Base-by-base conservation (phyloP, 2,329 filamentous ascomycete genomes). In the Neopestalotiopsis clavispora region DNA sequence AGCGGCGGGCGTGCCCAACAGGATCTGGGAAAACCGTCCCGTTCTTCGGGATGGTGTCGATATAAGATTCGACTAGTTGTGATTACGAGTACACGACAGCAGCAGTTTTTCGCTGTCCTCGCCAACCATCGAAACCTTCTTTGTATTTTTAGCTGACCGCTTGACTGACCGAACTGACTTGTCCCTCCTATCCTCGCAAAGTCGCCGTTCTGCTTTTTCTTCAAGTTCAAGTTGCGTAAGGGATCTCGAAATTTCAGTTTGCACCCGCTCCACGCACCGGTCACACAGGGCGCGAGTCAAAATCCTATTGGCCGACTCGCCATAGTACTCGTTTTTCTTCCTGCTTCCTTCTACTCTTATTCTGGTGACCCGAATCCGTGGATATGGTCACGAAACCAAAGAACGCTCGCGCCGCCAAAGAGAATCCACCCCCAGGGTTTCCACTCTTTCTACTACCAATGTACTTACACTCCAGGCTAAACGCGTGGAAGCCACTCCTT, bases 41-140 rank as follows among this genome's bases (percentile, higher is more conserved):
- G 59, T 38, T 61, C 38, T 30, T 59, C 59, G n/a, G 32, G 40
- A 49, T 64, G 20, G 49, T 64, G 61, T 64, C 34, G 63, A 45
- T 65, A 65, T 65, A 65, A 65, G 49, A 65, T 65, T 65, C 32
- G 45, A 57, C 63, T 65, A 65, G 45, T 14, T 65, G 49, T 34
- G 30, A 56, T 56, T 56, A 65, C 63, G 42, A 57, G n/a, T 38
- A 65, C 38, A 30, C 32, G 38, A 23, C 49, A 34, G 42, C 23
- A 57, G 30, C 56, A 56, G 30, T 13, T 56, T 57, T 65, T 57
- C 12, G 20, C 63, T 56, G 14, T 42, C 20, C 14, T 20, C 20
- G 38, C 20, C 59, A 38, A 52, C 17, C 57, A 30, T 17, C 20
- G 10, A 64, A 64, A 64, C 61, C 61, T 64, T 64, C 28, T 38